Conservation (phyloP, 768 basidiomycete species). For the Phylloporus rhodoxanthus region DNA sequence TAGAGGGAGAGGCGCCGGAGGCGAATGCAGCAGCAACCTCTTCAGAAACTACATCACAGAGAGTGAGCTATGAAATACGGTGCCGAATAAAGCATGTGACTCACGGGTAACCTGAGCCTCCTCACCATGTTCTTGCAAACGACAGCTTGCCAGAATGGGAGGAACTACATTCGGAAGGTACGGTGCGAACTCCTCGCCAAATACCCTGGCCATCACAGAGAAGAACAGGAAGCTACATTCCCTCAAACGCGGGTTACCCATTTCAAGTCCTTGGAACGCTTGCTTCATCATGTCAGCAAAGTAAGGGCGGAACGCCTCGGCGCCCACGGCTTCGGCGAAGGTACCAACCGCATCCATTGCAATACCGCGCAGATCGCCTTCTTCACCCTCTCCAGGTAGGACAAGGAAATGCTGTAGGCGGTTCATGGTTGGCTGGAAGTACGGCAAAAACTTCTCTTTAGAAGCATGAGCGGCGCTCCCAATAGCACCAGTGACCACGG, state of each 20-base stretch:
- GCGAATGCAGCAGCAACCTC: slow-evolving; percentile 60
- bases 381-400: slow-evolving; percentile 83
- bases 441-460: slow-evolving; percentile 83
- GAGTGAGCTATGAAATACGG: neutral
- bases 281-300: slow-evolving; percentile 95
- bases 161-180: slow-evolving; percentile 87
- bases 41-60: slow-evolving; percentile 35
- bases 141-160: slow-evolving; percentile 73
- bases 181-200: slow-evolving; percentile 86
- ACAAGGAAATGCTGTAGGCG: slow-evolving; percentile 84
- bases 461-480: slow-evolving; percentile 97
- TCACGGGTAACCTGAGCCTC: slow-evolving; percentile 39
- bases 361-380: slow-evolving; percentile 91
- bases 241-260: slow-evolving; percentile 79
- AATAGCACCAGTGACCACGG: slow-evolving; percentile 95
- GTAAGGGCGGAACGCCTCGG: slow-evolving; percentile 90
- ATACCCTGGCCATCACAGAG: slow-evolving; percentile 96
- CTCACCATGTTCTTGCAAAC: slow-evolving; percentile 78
- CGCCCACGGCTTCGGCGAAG: slow-evolving; percentile 94
- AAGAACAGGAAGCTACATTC: slow-evolving; percentile 99
- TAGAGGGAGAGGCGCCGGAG: slow-evolving; percentile 67
- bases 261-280: slow-evolving; percentile 83
- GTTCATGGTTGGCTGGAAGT: slow-evolving; percentile 89
- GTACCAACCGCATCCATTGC: slow-evolving; percentile 99
- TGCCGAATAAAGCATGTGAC: slow-evolving; percentile 12